Base-by-base conservation (phyloP, 2,329 filamentous ascomycete species). In the Ciborinia camelliae region DNA sequence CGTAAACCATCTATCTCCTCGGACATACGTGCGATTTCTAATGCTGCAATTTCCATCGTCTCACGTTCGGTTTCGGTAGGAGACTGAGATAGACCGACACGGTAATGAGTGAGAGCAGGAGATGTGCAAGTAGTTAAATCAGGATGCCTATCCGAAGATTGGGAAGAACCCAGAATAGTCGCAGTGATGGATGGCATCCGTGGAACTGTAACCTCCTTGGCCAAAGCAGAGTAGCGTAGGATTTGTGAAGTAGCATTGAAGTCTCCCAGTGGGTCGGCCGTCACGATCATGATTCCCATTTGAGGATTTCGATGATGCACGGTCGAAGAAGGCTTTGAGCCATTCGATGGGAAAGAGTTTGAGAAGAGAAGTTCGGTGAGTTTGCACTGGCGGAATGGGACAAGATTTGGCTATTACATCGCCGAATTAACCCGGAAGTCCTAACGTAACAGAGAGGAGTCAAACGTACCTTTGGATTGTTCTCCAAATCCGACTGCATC, bases 241-340 rank as follows among this genome's bases (percentile, higher is more conserved):
- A 99, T 98, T 74, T 98, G 95, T 6, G 91, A 96, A 0, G 95
- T 99, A 15, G 95, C 92, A 74, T 98, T 98, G 80, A 93, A 97
- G 76, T 99, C 95, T 45, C 95, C 94, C 15, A 90, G 79, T 0
- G 95, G 91, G 73, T 99, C 94, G 3, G 94, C 95, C 0, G 94
- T 97, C 20, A 98, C 94, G 64, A 99, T 90, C 93, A 99, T 98
- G 72, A 96, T 87, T 1, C 89, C 93, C 73, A 90, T 93, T 75
- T 98, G 95, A 0, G 92, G 90, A 68, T 87, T 86, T 20, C 88
- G 68, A 45, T 51, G 68, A 57, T 35, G 65, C 41, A 3, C 39
- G 6, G 67, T 61, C 20, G 66, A 62, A 2, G 64, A 68, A 14
- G 55, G 4, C 20, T 47, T 58, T 20, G 68, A 64, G 15, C 43